These are phyloP conservation scores for Eremochloa ophiuroides DNA, from an alignment of 176 grass and related monocot genomes.

Conservation along the genomic window DNA sequence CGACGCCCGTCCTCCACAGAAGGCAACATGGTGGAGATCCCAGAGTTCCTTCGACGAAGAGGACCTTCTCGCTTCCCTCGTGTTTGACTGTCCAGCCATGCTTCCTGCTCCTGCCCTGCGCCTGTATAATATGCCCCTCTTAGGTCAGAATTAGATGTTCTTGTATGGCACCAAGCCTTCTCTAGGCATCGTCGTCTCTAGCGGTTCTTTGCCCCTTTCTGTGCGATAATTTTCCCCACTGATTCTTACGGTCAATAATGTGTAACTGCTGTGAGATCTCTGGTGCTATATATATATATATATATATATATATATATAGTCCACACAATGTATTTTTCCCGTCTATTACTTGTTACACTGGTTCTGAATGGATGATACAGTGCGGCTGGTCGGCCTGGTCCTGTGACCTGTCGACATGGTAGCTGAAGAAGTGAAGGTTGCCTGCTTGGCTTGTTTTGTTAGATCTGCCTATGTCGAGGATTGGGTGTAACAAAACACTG, in stretches of 20 bases:
- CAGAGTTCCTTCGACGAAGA: slow-evolving; percentile 75
- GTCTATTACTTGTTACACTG: neutral
- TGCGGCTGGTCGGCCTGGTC: neutral
- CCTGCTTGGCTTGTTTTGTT: neutral
- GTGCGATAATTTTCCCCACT: neutral
- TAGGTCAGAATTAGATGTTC: neutral
- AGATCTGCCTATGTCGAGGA: neutral
- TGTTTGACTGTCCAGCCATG: slow-evolving; percentile 28
- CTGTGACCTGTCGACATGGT: neutral
- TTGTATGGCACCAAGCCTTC: neutral
- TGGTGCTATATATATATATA: neutral
- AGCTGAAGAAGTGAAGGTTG: neutral
- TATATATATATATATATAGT: no score
- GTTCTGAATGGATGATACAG: neutral
- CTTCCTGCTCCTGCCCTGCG: neutral
- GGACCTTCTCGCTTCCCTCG: slow-evolving; percentile 59
- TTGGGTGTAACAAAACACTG: neutral
- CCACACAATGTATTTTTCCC: neutral
- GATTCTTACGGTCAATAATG: neutral
- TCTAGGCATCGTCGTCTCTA: neutral
- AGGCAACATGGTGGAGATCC: slow-evolving; percentile 67
- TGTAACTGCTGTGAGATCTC: neutral
- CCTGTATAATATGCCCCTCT: neutral
- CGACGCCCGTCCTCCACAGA: slow-evolving; percentile 40
- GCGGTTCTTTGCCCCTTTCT: neutral